phyloP scores from a whole-genome alignment of 768 basidiomycete genomes.

The Mycena venus region DNA sequence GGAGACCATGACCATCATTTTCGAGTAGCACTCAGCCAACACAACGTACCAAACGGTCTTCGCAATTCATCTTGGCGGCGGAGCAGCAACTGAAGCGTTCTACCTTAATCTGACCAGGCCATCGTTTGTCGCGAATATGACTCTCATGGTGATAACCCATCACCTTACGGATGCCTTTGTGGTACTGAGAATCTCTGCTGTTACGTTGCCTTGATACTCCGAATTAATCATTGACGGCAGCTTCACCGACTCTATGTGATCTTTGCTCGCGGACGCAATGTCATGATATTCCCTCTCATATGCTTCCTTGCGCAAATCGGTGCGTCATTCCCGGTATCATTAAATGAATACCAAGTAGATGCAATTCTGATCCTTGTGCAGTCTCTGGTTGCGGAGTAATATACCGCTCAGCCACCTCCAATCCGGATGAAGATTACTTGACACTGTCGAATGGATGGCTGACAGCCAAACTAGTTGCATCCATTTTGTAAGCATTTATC shows the following conservation, averaged over 20 bases:
- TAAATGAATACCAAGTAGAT: background rate
- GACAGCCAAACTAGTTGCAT: conserved; percentile 20
- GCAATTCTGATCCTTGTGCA: background rate
- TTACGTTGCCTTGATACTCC: background rate
- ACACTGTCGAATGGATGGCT: conserved; percentile 26
- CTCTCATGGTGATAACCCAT: conserved; percentile 24
- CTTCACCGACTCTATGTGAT: conserved; percentile 28
- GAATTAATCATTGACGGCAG: background rate
- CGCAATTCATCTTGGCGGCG: conserved; percentile 20
- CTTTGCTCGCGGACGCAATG: conserved; percentile 20
- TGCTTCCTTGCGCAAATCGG: conserved; percentile 22
- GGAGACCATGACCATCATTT: background rate
- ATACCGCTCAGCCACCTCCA: conserved; percentile 10
- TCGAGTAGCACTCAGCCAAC: conserved; percentile 16
- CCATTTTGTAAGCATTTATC: conserved; percentile 24
- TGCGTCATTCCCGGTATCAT: conserved; percentile 12
- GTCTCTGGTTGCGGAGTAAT: conserved; percentile 22
- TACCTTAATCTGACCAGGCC: conserved; percentile 22
- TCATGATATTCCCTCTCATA: conserved; percentile 22
- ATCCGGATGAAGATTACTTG: conserved; percentile 21
- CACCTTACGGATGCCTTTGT: conserved; percentile 25
- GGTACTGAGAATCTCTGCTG: conserved; percentile 5
- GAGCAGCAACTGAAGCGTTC: background rate
- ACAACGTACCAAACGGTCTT: conserved; percentile 21
- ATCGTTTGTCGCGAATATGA: conserved; percentile 19